phyloP scores from a whole-genome alignment of 2,329 filamentous ascomycete genomes.

The Ceratocystis albifundus region DNA sequence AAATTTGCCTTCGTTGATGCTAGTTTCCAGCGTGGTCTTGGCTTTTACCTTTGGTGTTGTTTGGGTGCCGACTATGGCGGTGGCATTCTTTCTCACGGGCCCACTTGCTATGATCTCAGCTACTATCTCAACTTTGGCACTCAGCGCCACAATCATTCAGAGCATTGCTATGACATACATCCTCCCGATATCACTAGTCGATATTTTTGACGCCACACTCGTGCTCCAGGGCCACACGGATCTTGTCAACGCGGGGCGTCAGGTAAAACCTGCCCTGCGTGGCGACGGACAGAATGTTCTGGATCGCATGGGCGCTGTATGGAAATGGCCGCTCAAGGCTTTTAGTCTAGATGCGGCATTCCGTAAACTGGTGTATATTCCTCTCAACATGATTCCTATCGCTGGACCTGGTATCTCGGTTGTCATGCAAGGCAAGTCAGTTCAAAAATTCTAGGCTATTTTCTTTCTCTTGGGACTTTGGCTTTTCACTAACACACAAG shows the following conservation, averaged over 20 bases:
- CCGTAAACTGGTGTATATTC: slow-evolving; percentile 72
- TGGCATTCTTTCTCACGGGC: slow-evolving; percentile 75
- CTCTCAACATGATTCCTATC: slow-evolving; percentile 85
- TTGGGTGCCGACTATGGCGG: slow-evolving; percentile 71
- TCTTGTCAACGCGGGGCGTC: slow-evolving; percentile 62
- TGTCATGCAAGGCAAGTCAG: slow-evolving; percentile 51
- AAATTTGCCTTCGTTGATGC: slow-evolving; percentile 49
- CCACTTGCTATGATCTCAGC: slow-evolving; percentile 67
- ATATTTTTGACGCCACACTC: slow-evolving; percentile 74
- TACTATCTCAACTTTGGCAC: slow-evolving; percentile 53
- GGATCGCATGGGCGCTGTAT: slow-evolving; percentile 43
- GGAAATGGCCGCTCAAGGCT: slow-evolving; percentile 47
- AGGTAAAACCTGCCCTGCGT: slow-evolving; percentile 49
- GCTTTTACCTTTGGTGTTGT: slow-evolving; percentile 76
- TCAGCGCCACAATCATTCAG: slow-evolving; percentile 48
- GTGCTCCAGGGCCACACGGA: slow-evolving; percentile 40
- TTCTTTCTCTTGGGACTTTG: background rate
- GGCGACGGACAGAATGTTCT: slow-evolving; percentile 38
- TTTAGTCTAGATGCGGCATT: slow-evolving; percentile 54
- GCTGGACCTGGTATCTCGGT: slow-evolving; percentile 53
- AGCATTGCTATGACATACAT: slow-evolving; percentile 56
- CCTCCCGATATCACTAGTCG: slow-evolving; percentile 68
- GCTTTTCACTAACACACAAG: slow-evolving; percentile 1
- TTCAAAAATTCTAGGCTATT: slow-evolving; percentile 5
- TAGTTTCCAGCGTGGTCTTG: slow-evolving; percentile 61